Base-by-base conservation (phyloP, 495 filamentous ascomycete species). In the Aspergillus diversus region DNA sequence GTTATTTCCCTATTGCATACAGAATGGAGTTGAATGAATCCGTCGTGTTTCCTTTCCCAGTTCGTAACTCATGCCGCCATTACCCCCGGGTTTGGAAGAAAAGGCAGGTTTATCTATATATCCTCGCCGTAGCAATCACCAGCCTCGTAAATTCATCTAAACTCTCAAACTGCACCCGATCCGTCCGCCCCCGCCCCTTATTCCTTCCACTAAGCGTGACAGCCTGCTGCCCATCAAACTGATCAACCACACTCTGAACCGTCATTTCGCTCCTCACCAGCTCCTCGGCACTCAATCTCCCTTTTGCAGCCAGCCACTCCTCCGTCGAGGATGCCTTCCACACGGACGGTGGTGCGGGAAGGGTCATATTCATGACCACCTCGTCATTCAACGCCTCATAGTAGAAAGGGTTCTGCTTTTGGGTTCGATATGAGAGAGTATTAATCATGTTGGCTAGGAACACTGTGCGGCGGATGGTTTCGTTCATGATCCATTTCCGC, bases 381-480 rank as follows among this genome's bases (percentile, higher is more conserved):
- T 48, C 55, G 27, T 57, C 55, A 15, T 57, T 39, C 17, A 57
- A 32, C 31, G 55, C 55, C 55, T 57, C 55, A 33, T 57, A 57
- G 55, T 57, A 57, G 13, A 46, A 57, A 1, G 55, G 55, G 33
- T 57, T 57, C 55, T 57, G 55, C 32, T 57, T 57, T 15, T 57
- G 55, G 17, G 55, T 57, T 0, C 55, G 55, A n/a, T 48, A 57
- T 12, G 55, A 57, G 0, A 48, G 55, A 39, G 55, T 57, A 33
- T 57, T 57, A 8, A 57, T 57, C 5, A 33, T 57, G 27, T 57
- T 57, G 12, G 55, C 55, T 6, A 57, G 42, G 21, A 57, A 57
- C 0, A 57, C 55, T 16, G 55, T 57, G 1, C 55, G 55, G 1
- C 55, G 55, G 21, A 57, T 57, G 35, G 55, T 57, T 27, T 57